These are phyloP conservation scores for Volvox reticuliferus DNA, from an alignment of 139 green algal genomes.

Conservation along the genomic window DNA sequence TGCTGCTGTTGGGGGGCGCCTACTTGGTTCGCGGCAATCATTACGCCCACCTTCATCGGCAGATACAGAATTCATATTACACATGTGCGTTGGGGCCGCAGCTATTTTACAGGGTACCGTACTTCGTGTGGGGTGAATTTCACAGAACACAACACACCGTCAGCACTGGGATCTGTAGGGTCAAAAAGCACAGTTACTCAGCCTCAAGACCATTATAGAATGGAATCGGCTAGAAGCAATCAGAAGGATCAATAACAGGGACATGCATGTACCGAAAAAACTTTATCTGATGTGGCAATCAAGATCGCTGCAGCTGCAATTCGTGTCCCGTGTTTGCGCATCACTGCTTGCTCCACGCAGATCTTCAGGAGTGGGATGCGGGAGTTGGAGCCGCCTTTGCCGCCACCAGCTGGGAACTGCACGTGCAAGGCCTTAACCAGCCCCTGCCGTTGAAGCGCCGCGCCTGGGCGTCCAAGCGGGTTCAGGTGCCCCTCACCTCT, in stretches of 20 bases:
- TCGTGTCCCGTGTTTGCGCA: neutral
- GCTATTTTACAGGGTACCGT: too few species aligned
- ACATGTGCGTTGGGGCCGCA: neutral
- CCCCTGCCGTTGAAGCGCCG: neutral
- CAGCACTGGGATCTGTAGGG: too few species aligned
- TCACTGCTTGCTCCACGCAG: neutral
- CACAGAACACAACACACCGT: too few species aligned
- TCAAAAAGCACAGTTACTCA: too few species aligned
- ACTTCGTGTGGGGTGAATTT: too few species aligned
- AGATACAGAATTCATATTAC: neutral
- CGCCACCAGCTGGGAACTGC: neutral
- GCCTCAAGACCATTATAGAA: too few species aligned
- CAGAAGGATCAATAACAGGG: too few species aligned
- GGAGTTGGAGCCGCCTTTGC: neutral
- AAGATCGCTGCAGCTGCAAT: too few species aligned
- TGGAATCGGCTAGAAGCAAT: too few species aligned
- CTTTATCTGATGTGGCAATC: too few species aligned
- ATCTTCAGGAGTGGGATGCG: slow-evolving; percentile 9
- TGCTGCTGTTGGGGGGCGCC: neutral
- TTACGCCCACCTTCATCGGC: slow-evolving; percentile 28
- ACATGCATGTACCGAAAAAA: too few species aligned
- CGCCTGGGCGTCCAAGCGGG: neutral
- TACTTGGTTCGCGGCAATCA: slow-evolving; percentile 25
- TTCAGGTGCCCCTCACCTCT: neutral
- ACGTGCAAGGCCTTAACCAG: neutral